A percentile compares a stretch with the other conserved stretches of the same genome.
Evolutionary conservation across 192 early-diverging fungal genomes (phyloP).

Genomic region (Mortierella claussenii): DNA sequence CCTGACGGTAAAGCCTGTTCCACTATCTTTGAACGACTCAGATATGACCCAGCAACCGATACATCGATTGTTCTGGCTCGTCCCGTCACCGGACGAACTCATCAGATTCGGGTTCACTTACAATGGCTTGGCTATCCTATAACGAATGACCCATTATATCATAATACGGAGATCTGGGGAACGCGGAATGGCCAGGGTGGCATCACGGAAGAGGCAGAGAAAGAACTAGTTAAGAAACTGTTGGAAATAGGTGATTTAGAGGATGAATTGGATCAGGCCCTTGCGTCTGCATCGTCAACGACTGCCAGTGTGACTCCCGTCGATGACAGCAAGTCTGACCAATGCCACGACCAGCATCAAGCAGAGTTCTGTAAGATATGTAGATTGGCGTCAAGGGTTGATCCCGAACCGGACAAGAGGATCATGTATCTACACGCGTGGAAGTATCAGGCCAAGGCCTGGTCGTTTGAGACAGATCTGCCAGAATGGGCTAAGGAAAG

Average conservation of each 20-base stretch:
- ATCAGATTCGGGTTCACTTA: constrained; percentile 97
- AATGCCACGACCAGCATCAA: constrained; percentile 2
- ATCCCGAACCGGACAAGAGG: constrained; percentile 81
- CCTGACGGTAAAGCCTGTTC: constrained; percentile 83
- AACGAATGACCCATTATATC: constrained; percentile 95
- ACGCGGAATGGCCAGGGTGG: constrained; percentile 62
- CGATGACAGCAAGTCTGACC: constrained; percentile 9
- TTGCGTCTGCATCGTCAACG: constrained; percentile 12
- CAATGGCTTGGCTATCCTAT: constrained; percentile 94
- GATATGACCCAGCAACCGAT: constrained; percentile 65
- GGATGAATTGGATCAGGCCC: constrained; percentile 27
- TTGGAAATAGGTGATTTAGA: constrained; percentile 25
- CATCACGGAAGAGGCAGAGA: constrained; percentile 36
- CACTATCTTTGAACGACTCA: constrained; percentile 79
- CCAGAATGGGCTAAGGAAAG: constrained; percentile 82
- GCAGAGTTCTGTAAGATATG: constrained; percentile 71
- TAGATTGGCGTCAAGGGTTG: constrained; percentile 59
- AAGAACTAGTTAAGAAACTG: constrained; percentile 42
- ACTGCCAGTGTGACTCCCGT: not conserved
- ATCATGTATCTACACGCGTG: constrained; percentile 94
- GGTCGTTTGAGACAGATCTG: constrained; percentile 80
- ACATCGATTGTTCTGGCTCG: constrained; percentile 80
- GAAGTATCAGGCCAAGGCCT: constrained; percentile 78
- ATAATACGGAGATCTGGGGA: constrained; percentile 79
- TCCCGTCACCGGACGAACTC: constrained; percentile 93